These are phyloP conservation scores for Novakomyces olei DNA, from an alignment of 805 yeast species.

Conservation along the genomic window DNA sequence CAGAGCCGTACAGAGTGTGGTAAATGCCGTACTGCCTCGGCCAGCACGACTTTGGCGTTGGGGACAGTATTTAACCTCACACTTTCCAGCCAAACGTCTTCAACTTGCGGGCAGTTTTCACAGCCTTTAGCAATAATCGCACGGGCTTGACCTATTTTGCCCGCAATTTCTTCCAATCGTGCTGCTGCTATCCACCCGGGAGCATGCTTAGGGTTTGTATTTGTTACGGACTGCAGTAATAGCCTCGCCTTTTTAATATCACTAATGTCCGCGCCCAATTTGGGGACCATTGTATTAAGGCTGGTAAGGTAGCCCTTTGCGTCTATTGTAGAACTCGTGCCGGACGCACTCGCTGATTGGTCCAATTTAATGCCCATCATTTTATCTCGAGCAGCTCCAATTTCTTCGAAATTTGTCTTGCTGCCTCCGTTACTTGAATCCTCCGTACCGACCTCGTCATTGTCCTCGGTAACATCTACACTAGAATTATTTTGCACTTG, in stretches of 20 bases:
- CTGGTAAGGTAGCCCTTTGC: constrained; percentile 22
- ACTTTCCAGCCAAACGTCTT: constrained; percentile 65
- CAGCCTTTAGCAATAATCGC: constrained; percentile 55
- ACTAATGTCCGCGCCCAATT: constrained; percentile 17
- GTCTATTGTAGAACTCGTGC: constrained; percentile 15
- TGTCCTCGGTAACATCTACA: constrained; percentile 9
- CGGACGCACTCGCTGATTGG: constrained; percentile 11
- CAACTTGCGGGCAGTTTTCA: constrained; percentile 37
- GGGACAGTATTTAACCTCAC: constrained; percentile 35
- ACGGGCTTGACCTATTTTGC: constrained; percentile 34
- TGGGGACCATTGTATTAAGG: constrained; percentile 13
- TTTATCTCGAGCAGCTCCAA: constrained; percentile 42
- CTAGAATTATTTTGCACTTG: constrained; percentile 16
- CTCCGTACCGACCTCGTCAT: constrained; percentile 11
- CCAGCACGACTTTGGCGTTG: constrained; percentile 34
- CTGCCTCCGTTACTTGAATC: constrained; percentile 11
- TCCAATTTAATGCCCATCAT: constrained; percentile 35
- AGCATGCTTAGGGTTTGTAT: constrained; percentile 49
- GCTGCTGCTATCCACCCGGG: constrained; percentile 78
- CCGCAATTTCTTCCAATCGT: constrained; percentile 45
- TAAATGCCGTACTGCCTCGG: constrained; percentile 40
- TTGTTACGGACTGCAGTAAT: constrained; percentile 44
- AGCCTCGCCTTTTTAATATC: constrained; percentile 35
- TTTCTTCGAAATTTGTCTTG: constrained; percentile 26
- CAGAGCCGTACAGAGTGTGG: constrained; percentile 42